These are phyloP conservation scores for Epichloe glyceriae DNA, from an alignment of 2,329 filamentous ascomycete genomes.

Conservation along the genomic window DNA sequence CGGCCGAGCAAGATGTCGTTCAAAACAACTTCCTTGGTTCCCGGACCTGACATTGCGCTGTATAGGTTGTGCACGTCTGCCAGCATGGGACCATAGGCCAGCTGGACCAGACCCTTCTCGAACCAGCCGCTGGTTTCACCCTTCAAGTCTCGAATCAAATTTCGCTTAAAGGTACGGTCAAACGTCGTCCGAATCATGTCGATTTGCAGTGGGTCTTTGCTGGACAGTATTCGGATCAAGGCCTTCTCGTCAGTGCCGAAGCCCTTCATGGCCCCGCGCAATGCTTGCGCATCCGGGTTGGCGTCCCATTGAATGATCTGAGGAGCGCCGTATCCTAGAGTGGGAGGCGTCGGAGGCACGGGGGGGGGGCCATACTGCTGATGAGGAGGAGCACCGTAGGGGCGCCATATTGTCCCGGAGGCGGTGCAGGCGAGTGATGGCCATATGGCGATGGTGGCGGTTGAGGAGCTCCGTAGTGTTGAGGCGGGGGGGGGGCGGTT, in stretches of 20 bases:
- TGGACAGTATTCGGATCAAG: conserved; percentile 56
- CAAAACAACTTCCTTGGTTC: conserved; percentile 75
- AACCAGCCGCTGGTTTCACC: conserved; percentile 68
- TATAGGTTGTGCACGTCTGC: conserved; percentile 61
- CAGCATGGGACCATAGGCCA: conserved; percentile 66
- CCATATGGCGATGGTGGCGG: conserved; percentile 13
- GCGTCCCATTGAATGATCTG: conserved; percentile 60
- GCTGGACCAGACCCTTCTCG: conserved; percentile 57
- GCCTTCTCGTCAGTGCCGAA: conserved; percentile 78
- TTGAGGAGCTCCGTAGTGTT: conserved; percentile 19
- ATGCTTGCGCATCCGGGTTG: conserved; percentile 51
- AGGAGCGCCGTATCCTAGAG: conserved; percentile 60
- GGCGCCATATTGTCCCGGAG: conserved; percentile 25
- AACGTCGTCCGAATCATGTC: conserved; percentile 56
- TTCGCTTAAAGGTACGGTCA: conserved; percentile 48
- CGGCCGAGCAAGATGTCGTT: conserved; percentile 77
- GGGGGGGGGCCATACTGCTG: conserved; percentile 24
- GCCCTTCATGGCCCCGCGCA: conserved; percentile 82
- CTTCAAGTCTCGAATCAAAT: conserved; percentile 62
- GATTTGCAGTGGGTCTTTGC: conserved; percentile 67
- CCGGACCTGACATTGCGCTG: conserved; percentile 61
- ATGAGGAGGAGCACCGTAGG: conserved; percentile 28
- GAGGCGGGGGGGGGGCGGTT: conserved; percentile 10
- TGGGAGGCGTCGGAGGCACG: conserved; percentile 47
- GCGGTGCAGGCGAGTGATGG: conserved; percentile 8